Percentiles rank a stretch among this genome's conserved stretches.
Conservation (phyloP, 2,329 filamentous ascomycete genomes). For the Alternaria arborescens region DNA sequence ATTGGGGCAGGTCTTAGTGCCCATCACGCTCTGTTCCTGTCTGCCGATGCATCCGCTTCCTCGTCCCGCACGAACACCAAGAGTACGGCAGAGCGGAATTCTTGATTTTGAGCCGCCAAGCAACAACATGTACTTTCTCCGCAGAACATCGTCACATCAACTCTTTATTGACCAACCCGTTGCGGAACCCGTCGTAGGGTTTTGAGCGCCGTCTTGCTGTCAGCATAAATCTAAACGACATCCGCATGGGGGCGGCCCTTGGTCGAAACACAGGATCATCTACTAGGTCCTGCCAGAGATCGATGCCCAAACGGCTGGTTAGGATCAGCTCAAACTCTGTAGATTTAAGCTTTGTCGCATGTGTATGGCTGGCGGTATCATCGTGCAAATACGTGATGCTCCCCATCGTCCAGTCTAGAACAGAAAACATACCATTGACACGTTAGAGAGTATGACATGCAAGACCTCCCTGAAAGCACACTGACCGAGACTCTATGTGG, state of each 20-base stretch:
- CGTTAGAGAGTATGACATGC: neutral
- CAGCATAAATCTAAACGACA: neutral
- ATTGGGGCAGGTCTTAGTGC: slow-evolving; percentile 2
- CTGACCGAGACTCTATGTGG: neutral
- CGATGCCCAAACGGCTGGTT: neutral
- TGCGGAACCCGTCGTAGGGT: neutral
- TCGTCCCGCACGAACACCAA: slow-evolving; percentile 11
- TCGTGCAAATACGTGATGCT: neutral
- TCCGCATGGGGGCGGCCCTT: neutral
- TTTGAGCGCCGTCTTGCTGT: neutral
- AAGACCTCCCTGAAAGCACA: neutral
- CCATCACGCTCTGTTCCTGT: neutral
- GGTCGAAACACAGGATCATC: neutral
- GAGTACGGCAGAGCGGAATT: slow-evolving; percentile 7
- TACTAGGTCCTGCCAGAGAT: neutral
- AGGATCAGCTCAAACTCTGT: neutral
- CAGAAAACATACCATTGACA: neutral
- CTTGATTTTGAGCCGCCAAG: slow-evolving; percentile 6
- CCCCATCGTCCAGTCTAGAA: neutral
- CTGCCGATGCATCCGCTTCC: slow-evolving; percentile 5
- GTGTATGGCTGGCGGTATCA: neutral
- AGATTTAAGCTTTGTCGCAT: neutral
- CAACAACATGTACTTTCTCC: slow-evolving; percentile 1
- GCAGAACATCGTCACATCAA: neutral
- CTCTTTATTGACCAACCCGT: neutral